A percentile compares a stretch with the other conserved stretches of the same genome.
Conservation (phyloP, 1,284 basidiomycete genomes). For the Cryptococcus depauperatus region DNA sequence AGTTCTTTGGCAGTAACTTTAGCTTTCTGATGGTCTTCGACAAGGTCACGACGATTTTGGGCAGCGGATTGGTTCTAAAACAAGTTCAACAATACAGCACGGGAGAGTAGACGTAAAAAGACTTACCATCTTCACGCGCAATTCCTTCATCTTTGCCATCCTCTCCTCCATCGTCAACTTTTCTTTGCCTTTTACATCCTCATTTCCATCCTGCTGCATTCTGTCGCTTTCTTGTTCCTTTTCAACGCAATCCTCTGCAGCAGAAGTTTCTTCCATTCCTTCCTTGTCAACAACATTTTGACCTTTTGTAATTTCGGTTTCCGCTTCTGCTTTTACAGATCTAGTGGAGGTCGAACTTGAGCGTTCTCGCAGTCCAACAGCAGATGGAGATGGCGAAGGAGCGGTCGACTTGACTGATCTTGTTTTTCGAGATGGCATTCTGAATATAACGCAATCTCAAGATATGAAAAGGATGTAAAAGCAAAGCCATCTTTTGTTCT, state of each 20-base stretch:
- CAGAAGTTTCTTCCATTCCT: not conserved
- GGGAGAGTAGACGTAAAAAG: not conserved
- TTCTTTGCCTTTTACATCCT: not conserved
- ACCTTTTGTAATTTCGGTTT: not conserved
- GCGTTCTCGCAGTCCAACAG: not conserved
- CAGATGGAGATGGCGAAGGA: constrained; percentile 14
- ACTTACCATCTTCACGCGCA: constrained; percentile 18
- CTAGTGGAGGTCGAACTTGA: not conserved
- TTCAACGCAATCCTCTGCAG: not conserved
- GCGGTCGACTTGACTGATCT: constrained; percentile 11
- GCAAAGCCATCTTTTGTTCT: no score
- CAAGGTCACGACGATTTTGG: constrained; percentile 72
- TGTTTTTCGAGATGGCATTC: constrained; percentile 13
- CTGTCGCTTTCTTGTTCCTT: not conserved
- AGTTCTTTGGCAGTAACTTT: constrained; percentile 68
- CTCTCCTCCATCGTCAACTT: constrained; percentile 8
- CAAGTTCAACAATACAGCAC: not conserved
- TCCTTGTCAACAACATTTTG: not conserved
- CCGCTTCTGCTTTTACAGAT: not conserved
- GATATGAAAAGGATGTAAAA: no score
- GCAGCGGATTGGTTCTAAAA: constrained; percentile 63
- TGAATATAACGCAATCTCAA: no score
- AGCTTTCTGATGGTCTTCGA: constrained; percentile 69
- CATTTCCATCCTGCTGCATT: no score
- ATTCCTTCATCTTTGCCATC: constrained; percentile 16